A percentile compares a stretch with the other conserved stretches of the same genome.
Conservation (phyloP, 257 asterid species). For the Solanum sitiens region DNA sequence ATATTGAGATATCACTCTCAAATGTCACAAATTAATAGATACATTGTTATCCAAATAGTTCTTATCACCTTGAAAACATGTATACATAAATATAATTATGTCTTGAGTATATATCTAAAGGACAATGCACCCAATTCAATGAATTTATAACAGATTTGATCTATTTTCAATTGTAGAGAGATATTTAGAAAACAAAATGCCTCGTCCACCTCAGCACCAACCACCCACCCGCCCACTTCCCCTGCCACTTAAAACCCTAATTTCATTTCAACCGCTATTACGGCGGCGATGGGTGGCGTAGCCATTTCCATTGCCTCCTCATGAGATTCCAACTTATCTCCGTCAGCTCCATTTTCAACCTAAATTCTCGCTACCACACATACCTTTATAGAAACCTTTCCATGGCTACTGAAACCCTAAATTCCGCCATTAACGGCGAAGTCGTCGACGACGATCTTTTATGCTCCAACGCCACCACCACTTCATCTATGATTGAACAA, state of each 20-base stretch:
- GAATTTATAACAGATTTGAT: too few relatives aligned
- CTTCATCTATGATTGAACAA: neutral
- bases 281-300: conserved; percentile 22
- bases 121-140: too few relatives aligned
- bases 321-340: conserved; percentile 33
- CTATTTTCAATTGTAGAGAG: neutral
- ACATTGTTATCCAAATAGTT: too few relatives aligned
- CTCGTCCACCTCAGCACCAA: neutral
- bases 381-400: neutral
- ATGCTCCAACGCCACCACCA: conserved; percentile 21
- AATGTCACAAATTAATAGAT: too few relatives aligned
- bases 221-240: neutral
- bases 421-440: conserved; percentile 12
- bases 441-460: conserved; percentile 23
- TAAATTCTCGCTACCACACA: neutral
- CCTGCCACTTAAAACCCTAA: neutral
- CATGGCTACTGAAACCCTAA: conserved; percentile 43
- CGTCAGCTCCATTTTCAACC: neutral
- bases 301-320: neutral
- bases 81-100: too few relatives aligned
- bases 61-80: too few relatives aligned
- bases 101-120: too few relatives aligned
- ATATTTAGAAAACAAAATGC: too few relatives aligned
- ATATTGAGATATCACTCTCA: too few relatives aligned
- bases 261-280: neutral